Conservation (phyloP, 345 rosid genomes). For the Ceriops decandra region DNA sequence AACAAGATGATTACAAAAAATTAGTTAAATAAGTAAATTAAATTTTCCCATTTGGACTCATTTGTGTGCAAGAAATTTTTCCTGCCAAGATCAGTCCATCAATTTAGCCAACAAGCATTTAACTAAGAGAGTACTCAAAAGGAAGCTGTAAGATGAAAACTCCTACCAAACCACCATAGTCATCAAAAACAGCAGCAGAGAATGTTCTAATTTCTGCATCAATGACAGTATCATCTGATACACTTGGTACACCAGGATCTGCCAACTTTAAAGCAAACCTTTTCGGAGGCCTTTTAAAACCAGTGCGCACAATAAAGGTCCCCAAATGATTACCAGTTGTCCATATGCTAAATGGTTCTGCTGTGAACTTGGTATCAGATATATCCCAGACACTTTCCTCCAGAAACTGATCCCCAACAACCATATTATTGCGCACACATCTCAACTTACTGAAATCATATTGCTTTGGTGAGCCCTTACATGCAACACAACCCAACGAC, state of each 20-base stretch:
- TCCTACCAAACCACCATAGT: conserved; percentile 94
- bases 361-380: conserved; percentile 51
- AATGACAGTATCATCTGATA: conserved; percentile 68
- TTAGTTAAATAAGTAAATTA: neutral
- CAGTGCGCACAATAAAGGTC: conserved; percentile 76
- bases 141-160: conserved; percentile 7
- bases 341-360: conserved; percentile 90
- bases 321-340: conserved; percentile 65
- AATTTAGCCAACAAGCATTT: neutral
- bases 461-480: conserved; percentile 67
- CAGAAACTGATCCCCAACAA: conserved; percentile 69
- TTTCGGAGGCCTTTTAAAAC: conserved; percentile 83
- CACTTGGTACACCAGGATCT: conserved; percentile 50
- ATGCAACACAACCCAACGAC: conserved; percentile 85
- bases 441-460: conserved; percentile 57
- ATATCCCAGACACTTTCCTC: conserved; percentile 96
- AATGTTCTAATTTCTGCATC: conserved; percentile 73
- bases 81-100: neutral
- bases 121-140: neutral
- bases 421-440: conserved; percentile 86
- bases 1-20: neutral
- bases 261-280: conserved; percentile 91
- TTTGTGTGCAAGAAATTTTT: neutral
- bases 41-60: neutral
- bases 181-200: conserved; percentile 91